These are phyloP conservation scores for Candida tallmaniae DNA, from an alignment of 805 yeast species.

Conservation along the genomic window DNA sequence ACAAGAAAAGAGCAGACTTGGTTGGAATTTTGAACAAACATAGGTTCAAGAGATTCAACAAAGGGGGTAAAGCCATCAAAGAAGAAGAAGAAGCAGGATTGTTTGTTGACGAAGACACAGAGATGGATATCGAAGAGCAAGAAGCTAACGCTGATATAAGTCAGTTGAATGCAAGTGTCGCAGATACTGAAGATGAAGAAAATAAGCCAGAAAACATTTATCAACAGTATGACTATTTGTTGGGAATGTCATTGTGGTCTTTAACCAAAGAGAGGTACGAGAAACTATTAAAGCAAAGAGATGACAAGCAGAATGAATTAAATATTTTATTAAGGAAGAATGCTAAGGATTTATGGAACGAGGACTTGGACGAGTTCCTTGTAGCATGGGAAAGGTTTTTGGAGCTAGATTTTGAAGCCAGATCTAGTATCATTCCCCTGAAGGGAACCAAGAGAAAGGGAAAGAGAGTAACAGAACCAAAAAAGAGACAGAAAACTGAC, in stretches of 20 bases:
- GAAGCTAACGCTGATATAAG: constrained; percentile 36
- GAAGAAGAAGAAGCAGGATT: constrained; percentile 26
- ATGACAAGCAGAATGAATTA: constrained; percentile 67
- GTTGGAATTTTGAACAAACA: constrained; percentile 57
- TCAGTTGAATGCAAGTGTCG: constrained; percentile 22
- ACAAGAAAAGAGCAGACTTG: constrained; percentile 64
- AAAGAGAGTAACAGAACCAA: constrained; percentile 10
- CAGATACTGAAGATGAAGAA: constrained; percentile 31
- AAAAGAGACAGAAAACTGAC: constrained; percentile 4
- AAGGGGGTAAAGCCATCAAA: constrained; percentile 59
- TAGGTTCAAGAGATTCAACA: constrained; percentile 75
- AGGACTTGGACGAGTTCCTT: constrained; percentile 73
- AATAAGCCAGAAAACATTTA: constrained; percentile 50
- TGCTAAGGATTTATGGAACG: constrained; percentile 86
- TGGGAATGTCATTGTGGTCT: constrained; percentile 93
- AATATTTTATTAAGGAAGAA: constrained; percentile 57
- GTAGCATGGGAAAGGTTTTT: constrained; percentile 64
- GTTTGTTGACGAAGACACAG: constrained; percentile 35
- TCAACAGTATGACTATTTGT: constrained; percentile 76
- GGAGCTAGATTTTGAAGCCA: constrained; percentile 56
- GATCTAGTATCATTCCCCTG: constrained; percentile 45
- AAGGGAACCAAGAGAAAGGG: constrained; percentile 40
- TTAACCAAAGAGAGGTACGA: constrained; percentile 87
- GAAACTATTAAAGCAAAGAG: constrained; percentile 66
- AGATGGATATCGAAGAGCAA: constrained; percentile 36